phyloP scores from a whole-genome alignment of 177 flowering plant species.

The Vitis hybrid region DNA sequence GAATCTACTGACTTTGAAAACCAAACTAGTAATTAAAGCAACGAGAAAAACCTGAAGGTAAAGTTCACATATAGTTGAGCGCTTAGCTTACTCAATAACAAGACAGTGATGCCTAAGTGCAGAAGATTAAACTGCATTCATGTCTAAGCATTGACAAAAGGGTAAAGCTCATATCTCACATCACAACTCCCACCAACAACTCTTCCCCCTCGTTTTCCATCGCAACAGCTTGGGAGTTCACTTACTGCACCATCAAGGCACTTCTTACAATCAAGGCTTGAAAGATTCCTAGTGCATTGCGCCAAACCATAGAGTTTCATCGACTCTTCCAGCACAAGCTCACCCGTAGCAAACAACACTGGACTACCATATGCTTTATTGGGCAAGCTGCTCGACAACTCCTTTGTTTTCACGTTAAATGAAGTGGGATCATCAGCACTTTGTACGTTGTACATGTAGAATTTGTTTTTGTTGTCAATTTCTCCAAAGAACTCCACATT shows the following conservation, averaged over 20 bases:
- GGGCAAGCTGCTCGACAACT: slow-evolving; percentile 22
- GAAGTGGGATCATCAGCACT: background rate
- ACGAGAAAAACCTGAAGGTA: too few relatives aligned
- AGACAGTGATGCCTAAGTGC: too few relatives aligned
- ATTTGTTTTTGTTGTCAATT: background rate
- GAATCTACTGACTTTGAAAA: too few relatives aligned
- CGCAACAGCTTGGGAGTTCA: slow-evolving; percentile 31
- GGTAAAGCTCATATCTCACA: slow-evolving; percentile 36
- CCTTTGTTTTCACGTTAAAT: slow-evolving; percentile 20
- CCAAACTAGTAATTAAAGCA: too few relatives aligned
- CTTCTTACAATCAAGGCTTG: slow-evolving; percentile 17
- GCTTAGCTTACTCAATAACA: too few relatives aligned
- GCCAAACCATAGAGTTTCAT: slow-evolving; percentile 36
- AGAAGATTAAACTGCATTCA: too few relatives aligned
- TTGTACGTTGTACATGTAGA: background rate
- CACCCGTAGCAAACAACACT: slow-evolving; percentile 29
- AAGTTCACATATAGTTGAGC: too few relatives aligned
- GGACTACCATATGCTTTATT: slow-evolving; percentile 12
- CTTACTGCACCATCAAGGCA: slow-evolving; percentile 28
- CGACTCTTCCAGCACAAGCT: background rate
- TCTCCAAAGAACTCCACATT: background rate
- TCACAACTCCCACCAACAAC: slow-evolving; percentile 36
- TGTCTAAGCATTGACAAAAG: slow-evolving; percentile 8
- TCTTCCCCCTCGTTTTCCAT: slow-evolving; percentile 34
- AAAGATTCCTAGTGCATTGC: slow-evolving; percentile 47